These are phyloP conservation scores for Teunomyces barrocoloradensis DNA, from an alignment of 805 yeast species.

Conservation along the genomic window DNA sequence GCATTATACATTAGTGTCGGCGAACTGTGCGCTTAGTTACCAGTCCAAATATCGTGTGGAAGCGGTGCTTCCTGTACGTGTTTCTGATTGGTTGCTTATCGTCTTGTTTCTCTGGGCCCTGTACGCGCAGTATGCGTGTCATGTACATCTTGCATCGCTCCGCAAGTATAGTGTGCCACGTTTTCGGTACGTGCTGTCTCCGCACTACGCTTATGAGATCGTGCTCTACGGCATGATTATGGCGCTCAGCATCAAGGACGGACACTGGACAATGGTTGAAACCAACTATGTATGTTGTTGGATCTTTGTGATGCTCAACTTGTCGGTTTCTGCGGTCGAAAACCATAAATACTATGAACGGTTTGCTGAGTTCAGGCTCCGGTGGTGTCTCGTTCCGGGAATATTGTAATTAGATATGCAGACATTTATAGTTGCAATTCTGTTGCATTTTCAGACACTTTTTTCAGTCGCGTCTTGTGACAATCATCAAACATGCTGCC, in stretches of 20 bases:
- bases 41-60: constrained; percentile 4
- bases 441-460: background rate
- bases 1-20: constrained; percentile 48
- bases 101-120: constrained; percentile 46
- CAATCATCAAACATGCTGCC: constrained; percentile 3
- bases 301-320: constrained; percentile 42
- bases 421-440: background rate
- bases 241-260: constrained; percentile 13
- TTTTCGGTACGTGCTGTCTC: constrained; percentile 46
- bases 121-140: constrained; percentile 54
- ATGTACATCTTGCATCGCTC: constrained; percentile 46
- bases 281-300: constrained; percentile 21
- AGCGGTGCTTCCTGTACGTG: background rate
- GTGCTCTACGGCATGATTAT: constrained; percentile 47
- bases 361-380: constrained; percentile 24
- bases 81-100: constrained; percentile 12
- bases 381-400: constrained; percentile 39
- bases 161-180: constrained; percentile 59
- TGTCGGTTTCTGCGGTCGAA: constrained; percentile 56
- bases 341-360: constrained; percentile 46
- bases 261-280: constrained; percentile 16
- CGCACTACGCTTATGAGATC: constrained; percentile 72
- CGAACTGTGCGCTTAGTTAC: constrained; percentile 3
- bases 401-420: constrained; percentile 16
- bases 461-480: background rate